A percentile compares a stretch with the other conserved stretches of the same genome.
Evolutionary conservation across 257 asterid species (phyloP).

Genomic region (Scutellaria baicalensis): DNA sequence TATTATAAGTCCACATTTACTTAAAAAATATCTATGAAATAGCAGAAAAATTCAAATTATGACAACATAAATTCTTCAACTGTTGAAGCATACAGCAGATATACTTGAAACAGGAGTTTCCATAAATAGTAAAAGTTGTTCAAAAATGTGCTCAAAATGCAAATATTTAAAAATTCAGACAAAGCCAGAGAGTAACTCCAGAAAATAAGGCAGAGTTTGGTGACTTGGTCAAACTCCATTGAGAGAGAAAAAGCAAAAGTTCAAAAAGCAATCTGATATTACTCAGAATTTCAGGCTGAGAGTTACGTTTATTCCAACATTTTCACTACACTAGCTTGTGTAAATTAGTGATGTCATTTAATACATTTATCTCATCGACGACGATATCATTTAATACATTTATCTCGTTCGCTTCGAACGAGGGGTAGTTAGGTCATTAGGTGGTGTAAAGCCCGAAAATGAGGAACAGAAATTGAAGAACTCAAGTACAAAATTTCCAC

Average conservation of each 20-base stretch:
- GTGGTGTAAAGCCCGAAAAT: slow-evolving; percentile 5
- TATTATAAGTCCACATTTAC: background rate
- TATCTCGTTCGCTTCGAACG: background rate
- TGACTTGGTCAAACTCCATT: slow-evolving; percentile 60
- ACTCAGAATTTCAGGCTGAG: slow-evolving; percentile 43
- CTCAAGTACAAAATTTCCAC: slow-evolving; percentile 28
- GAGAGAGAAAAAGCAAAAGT: slow-evolving; percentile 40
- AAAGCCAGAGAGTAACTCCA: slow-evolving; percentile 20
- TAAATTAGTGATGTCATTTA: background rate
- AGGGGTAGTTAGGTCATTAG: background rate
- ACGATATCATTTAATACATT: background rate
- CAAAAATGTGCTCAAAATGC: background rate
- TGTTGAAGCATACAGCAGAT: background rate
- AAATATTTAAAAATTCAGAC: background rate
- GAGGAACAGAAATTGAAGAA: slow-evolving; percentile 12
- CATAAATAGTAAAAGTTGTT: background rate
- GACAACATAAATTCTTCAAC: background rate
- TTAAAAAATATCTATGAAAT: background rate
- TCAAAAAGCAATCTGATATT: slow-evolving; percentile 38
- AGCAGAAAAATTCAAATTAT: background rate
- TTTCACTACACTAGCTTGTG: background rate
- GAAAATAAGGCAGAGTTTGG: slow-evolving; percentile 37
- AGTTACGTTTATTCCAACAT: background rate
- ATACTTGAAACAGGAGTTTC: background rate
- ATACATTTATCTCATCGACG: too few species aligned